Conservation (phyloP, 306 rosid species). For the Vigna mungo region DNA sequence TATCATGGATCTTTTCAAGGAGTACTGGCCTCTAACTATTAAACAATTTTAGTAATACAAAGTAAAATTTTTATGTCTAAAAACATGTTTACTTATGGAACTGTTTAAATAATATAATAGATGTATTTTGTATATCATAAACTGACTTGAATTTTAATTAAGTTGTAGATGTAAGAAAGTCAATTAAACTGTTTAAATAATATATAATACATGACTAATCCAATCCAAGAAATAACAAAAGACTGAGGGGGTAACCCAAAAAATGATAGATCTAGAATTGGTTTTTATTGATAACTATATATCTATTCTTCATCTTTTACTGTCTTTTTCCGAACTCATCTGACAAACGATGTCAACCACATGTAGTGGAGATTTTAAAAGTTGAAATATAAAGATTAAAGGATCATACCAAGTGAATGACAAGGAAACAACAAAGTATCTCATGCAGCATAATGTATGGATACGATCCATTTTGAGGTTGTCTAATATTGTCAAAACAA, state of each 20-base stretch:
- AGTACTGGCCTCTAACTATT: background rate
- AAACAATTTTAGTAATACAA: background rate
- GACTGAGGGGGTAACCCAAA: background rate
- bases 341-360: constrained; percentile 39
- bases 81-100: background rate
- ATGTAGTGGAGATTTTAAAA: constrained; percentile 28
- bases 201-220: no score
- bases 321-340: background rate
- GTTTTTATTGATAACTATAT: background rate
- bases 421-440: constrained; percentile 16
- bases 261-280: constrained; percentile 11
- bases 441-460: background rate
- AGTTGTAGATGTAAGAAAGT: no score
- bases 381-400: background rate
- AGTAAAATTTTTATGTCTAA: background rate
- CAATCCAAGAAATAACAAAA: no score
- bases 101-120: background rate
- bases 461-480: constrained; percentile 4
- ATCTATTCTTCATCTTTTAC: constrained; percentile 9
- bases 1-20: background rate
- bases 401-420: background rate
- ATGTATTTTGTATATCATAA: no score
- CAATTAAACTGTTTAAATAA: no score
- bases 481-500: constrained; percentile 21
- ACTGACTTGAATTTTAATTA: no score